Base-by-base conservation (phyloP, 176 grass and related monocot genomes). In the Triticum dicoccoides region DNA sequence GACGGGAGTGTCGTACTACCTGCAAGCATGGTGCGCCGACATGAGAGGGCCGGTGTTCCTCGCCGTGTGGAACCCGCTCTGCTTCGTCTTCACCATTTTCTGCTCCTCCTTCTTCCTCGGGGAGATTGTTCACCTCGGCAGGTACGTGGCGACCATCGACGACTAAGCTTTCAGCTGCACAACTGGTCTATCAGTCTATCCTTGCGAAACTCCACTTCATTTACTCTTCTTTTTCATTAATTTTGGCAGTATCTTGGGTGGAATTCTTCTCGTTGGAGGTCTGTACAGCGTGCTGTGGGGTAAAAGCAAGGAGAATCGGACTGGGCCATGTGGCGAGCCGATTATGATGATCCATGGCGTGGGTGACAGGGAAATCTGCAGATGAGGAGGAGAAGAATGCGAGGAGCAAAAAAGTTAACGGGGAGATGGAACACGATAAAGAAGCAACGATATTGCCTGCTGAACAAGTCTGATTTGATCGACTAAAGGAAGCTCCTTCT, bases 221-320 rank as follows among this genome's bases (percentile, higher is more conserved):
- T 39, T 38, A 1, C 6, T 6, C 54, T 61, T 15, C 3, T 9
- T 73, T 21, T 54, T 6, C 13, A 7, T 5, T 21, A 37, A 14
- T 42, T 14, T 67, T 79, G 34, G 87, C 88, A 95, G 93, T 78
- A 49, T 95, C 65, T 6, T 92, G 2, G 93, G 93, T 32, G 93
- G 91, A 39, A 37, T 89, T 65, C 65, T 95, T 75, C 89, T 91
- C 1, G 85, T 92, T 42, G 78, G 85, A 30, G 93, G 93, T 15
- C 88, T 95, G 34, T 95, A 92, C 69, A 90, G 85, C 38, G 88
- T 95, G 20, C 51, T 95, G 9, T 92, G 93, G 93, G 93, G 85
- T 8, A 92, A 95, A 62, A 86, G 86, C 77, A 81, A 82, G 47
- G 90, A 85, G 34, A 29, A 2, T 12, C 34, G 32, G 23, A 63